Conservation (phyloP, 192 early-diverging fungal genomes). For the Linnemannia hyalina region DNA sequence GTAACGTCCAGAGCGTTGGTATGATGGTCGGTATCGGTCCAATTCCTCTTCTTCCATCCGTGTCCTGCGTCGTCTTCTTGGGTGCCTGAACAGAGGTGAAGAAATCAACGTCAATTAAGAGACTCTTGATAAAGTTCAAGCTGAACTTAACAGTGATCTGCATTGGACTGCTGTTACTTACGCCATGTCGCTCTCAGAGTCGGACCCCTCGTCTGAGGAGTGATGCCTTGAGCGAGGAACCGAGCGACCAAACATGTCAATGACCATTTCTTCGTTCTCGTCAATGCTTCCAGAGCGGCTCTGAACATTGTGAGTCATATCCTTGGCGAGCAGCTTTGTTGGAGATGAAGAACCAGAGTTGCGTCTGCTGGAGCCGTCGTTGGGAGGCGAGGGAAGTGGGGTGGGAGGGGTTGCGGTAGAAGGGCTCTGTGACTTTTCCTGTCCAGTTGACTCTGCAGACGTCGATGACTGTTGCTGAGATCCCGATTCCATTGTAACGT, state of each 20-base stretch:
- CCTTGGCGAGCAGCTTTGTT: slow-evolving; percentile 19
- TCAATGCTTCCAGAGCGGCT: slow-evolving; percentile 41
- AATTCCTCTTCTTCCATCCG: slow-evolving; percentile 33
- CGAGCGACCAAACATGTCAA: slow-evolving; percentile 50
- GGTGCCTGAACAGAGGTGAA: slow-evolving; percentile 11
- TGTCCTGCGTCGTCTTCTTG: slow-evolving; percentile 34
- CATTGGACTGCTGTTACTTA: slow-evolving; percentile 13
- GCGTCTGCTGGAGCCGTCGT: slow-evolving; percentile 13
- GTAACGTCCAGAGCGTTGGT: slow-evolving; percentile 26
- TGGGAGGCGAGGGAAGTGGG: slow-evolving; percentile 31
- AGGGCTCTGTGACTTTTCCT: neutral
- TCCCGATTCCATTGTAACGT: neutral
- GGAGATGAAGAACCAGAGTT: slow-evolving; percentile 13
- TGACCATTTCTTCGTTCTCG: slow-evolving; percentile 51
- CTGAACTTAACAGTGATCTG: neutral
- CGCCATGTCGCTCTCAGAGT: slow-evolving; percentile 28
- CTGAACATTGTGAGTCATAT: slow-evolving; percentile 53
- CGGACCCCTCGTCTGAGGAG: slow-evolving; percentile 47
- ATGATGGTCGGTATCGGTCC: slow-evolving; percentile 20
- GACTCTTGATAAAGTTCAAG: neutral
- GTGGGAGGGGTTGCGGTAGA: slow-evolving; percentile 31
- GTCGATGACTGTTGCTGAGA: neutral
- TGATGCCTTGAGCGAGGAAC: slow-evolving; percentile 49
- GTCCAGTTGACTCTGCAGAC: neutral
- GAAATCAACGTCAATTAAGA: neutral